Percentiles rank a stretch among this genome's conserved stretches.
These are phyloP conservation scores for Candida tropicalis DNA, from an alignment of 1,139 yeast genomes.

Conservation along the genomic window DNA sequence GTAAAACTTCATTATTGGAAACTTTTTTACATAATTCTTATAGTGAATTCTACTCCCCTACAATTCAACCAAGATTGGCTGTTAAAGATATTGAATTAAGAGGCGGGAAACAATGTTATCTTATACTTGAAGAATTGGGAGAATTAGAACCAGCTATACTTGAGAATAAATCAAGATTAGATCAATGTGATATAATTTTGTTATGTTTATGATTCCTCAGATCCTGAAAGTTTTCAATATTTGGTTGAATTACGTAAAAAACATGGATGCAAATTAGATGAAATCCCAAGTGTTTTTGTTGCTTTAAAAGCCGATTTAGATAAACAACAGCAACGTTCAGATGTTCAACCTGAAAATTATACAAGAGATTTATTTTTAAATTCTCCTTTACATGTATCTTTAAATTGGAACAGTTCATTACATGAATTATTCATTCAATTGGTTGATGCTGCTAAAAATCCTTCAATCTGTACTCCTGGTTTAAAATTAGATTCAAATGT, in stretches of 20 bases:
- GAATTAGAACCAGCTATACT: constrained; percentile 82
- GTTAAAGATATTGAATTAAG: constrained; percentile 93
- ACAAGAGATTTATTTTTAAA: constrained; percentile 62
- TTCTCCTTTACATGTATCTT: constrained; percentile 84
- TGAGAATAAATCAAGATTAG: constrained; percentile 69
- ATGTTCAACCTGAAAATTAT: constrained; percentile 84
- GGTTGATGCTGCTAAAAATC: constrained; percentile 85
- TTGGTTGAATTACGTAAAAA: constrained; percentile 66
- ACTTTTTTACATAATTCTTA: constrained; percentile 78
- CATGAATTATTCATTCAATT: constrained; percentile 84
- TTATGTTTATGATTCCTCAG: constrained; percentile 88
- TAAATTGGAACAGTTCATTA: constrained; percentile 84
- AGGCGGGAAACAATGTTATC: constrained; percentile 94
- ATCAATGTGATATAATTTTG: constrained; percentile 91
- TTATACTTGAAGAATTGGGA: constrained; percentile 87
- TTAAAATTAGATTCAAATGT: constrained; percentile 68
- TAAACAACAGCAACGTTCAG: constrained; percentile 89
- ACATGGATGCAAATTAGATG: constrained; percentile 57
- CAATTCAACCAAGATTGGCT: constrained; percentile 76
- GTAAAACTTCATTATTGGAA: constrained; percentile 80
- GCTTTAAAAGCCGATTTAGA: constrained; percentile 95
- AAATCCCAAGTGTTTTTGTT: constrained; percentile 82
- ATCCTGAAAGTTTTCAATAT: constrained; percentile 90
- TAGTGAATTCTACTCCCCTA: constrained; percentile 76
- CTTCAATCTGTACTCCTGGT: constrained; percentile 80